Percentiles rank a stretch among this genome's conserved stretches.
These are phyloP conservation scores for Hymenoscyphus albidus DNA, from an alignment of 2,329 filamentous ascomycete species.

Conservation along the genomic window DNA sequence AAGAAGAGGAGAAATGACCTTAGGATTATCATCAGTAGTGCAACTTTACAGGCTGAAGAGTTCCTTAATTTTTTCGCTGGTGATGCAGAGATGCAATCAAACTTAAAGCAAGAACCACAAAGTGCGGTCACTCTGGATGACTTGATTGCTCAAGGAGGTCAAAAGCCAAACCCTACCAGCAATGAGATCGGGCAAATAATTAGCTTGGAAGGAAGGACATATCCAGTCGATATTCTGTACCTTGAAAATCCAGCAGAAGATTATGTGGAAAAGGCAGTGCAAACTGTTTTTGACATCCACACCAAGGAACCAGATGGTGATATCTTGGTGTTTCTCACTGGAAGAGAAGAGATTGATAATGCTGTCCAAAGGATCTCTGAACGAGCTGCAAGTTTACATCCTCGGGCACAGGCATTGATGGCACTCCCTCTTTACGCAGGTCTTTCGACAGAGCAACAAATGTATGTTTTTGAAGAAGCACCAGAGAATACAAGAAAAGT, in stretches of 20 bases:
- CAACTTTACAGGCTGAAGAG: conserved; percentile 83
- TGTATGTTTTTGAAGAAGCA: conserved; percentile 87
- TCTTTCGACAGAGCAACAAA: conserved; percentile 84
- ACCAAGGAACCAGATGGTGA: conserved; percentile 76
- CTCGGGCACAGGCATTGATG: conserved; percentile 57
- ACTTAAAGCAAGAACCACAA: conserved; percentile 29
- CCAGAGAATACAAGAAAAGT: conserved; percentile 83
- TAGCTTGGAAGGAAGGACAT: conserved; percentile 81
- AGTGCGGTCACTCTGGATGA: conserved; percentile 38
- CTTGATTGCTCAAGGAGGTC: conserved; percentile 28
- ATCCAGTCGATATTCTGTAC: conserved; percentile 84
- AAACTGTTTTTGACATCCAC: conserved; percentile 86
- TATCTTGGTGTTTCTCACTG: conserved; percentile 86
- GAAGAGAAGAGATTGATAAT: conserved; percentile 86
- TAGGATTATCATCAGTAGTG: conserved; percentile 86
- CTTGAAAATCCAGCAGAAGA: conserved; percentile 74
- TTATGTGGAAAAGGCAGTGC: conserved; percentile 79
- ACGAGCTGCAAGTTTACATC: conserved; percentile 59
- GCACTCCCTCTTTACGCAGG: conserved; percentile 85
- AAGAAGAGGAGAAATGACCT: conserved; percentile 71
- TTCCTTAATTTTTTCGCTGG: conserved; percentile 73
- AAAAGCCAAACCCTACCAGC: conserved; percentile 25
- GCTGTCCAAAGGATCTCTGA: conserved; percentile 77
- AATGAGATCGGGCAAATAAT: conserved; percentile 59
- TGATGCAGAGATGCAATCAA: conserved; percentile 34